Conservation (phyloP, 768 basidiomycete species). For the Podaxis sp. region DNA sequence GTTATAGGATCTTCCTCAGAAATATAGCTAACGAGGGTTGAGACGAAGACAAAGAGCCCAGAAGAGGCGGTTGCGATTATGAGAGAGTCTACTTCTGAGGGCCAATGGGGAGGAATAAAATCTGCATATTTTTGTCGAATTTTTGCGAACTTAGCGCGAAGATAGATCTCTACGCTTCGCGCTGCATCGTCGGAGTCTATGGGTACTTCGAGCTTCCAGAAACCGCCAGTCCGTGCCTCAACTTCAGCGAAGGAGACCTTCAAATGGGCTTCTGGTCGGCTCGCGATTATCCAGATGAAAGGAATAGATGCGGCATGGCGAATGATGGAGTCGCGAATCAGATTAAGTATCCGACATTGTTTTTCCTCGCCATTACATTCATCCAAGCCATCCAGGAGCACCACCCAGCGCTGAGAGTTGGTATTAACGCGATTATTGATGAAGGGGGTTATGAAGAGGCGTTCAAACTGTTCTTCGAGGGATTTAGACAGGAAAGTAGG, state of each 20-base stretch:
- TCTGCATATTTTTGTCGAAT: background rate
- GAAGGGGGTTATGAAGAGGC: background rate
- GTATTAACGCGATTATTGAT: background rate
- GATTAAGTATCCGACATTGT: background rate
- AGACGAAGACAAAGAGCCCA: background rate
- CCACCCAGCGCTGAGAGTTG: background rate
- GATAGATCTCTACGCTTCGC: background rate
- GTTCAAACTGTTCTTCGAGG: background rate
- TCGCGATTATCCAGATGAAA: conserved; percentile 4
- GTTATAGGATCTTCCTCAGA: background rate
- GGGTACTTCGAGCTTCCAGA: background rate
- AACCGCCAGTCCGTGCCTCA: background rate
- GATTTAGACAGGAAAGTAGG: background rate
- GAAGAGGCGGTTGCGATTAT: background rate
- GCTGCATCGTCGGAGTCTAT: background rate
- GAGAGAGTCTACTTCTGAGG: background rate
- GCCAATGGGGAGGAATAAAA: background rate
- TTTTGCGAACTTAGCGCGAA: background rate
- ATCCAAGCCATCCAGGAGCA: background rate
- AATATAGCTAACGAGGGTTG: background rate
- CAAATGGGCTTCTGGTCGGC: background rate
- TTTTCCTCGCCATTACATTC: background rate
- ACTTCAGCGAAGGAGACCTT: background rate
- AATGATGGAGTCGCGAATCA: background rate
- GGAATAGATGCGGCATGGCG: background rate